Percentiles rank a stretch among this genome's conserved stretches.
These are phyloP conservation scores for Tricholoma sp. DNA, from an alignment of 768 basidiomycete genomes.

Conservation along the genomic window DNA sequence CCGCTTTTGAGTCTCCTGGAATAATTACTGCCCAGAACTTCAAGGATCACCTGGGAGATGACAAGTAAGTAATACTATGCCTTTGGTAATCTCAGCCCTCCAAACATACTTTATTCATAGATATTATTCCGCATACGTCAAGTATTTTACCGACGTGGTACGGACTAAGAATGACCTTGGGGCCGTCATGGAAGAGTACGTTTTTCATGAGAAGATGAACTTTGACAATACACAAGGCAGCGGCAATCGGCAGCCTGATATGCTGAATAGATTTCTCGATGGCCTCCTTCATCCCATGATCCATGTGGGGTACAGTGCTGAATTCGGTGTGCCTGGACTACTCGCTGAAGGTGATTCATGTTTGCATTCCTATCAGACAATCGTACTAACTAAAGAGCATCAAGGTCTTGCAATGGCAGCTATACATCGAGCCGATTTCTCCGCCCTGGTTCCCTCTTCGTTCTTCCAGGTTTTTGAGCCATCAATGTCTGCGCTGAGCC, in stretches of 20 bases:
- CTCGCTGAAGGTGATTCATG: conserved; percentile 54
- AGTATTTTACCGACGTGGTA: conserved; percentile 40
- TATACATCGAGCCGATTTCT: conserved; percentile 36
- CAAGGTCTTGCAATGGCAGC: conserved; percentile 55
- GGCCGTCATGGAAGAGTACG: conserved; percentile 44
- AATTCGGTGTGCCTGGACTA: conserved; percentile 55
- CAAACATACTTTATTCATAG: conserved; percentile 21
- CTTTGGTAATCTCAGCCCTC: not conserved
- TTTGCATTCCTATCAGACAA: not conserved
- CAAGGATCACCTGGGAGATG: conserved; percentile 49
- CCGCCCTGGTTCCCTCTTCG: conserved; percentile 24
- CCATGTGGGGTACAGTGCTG: conserved; percentile 56
- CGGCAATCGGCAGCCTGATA: conserved; percentile 25
- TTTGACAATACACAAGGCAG: conserved; percentile 15
- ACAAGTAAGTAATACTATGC: conserved; percentile 30
- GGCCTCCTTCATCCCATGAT: conserved; percentile 65
- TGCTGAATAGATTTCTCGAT: conserved; percentile 47
- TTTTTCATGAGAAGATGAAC: conserved; percentile 48
- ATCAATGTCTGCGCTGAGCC: not conserved
- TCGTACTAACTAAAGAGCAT: not conserved
- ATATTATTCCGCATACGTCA: conserved; percentile 50
- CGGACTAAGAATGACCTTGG: conserved; percentile 32
- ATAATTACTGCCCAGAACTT: conserved; percentile 42
- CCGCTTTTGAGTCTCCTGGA: conserved; percentile 34
- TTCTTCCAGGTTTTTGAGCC: conserved; percentile 13